Base-by-base conservation (phyloP, 2,329 filamentous ascomycete genomes). In the Ophiocordyceps sinensis region DNA sequence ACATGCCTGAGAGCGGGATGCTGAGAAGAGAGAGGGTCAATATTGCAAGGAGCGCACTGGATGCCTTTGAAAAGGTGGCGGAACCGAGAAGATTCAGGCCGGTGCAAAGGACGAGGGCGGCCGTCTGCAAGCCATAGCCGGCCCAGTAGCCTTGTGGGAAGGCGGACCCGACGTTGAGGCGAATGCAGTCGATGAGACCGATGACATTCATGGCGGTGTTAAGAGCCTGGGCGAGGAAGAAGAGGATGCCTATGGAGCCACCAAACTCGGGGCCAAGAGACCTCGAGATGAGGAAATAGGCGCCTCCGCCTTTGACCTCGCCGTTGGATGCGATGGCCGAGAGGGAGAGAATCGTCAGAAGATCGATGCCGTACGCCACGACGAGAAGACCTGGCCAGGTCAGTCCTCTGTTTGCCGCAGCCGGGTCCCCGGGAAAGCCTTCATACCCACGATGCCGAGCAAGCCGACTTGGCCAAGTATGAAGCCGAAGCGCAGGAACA, bases 291-390 rank as follows among this genome's bases (percentile, higher is more conserved):
- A 94, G 67, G 52, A 89, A 94, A 56, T 94, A 94, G 31, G 86
- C 85, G 40, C 86, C 86, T 13, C 86, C 86, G 13, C 85, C 86
- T 51, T 85, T 79, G 42, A 94, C 86, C 37, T 87, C 88, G 23
- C 86, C 86, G 57, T 94, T 94, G 2, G 85, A 88, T 29, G 86
- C 86, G 51, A 94, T 89, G 10, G 86, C 86, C 5, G 85, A 93
- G 28, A 94, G 73, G 3, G 85, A 93, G 53, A 93, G 77, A 0
- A 82, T 85, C 0, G 86, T 93, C 40, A 93, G 67, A n/a, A 91
- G 68, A 55, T 91, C 82, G 49, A 94, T 81, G 14, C 76, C 62
- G 55, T 93, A 94, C n/a, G 83, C 82, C 35, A 75, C 69, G 44
- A 82, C 54, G 44, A 94, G 73, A 59, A 91, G 73, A 39, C 75